Conservation (phyloP, 805 yeast genomes). For the Danielia oregonensis region DNA sequence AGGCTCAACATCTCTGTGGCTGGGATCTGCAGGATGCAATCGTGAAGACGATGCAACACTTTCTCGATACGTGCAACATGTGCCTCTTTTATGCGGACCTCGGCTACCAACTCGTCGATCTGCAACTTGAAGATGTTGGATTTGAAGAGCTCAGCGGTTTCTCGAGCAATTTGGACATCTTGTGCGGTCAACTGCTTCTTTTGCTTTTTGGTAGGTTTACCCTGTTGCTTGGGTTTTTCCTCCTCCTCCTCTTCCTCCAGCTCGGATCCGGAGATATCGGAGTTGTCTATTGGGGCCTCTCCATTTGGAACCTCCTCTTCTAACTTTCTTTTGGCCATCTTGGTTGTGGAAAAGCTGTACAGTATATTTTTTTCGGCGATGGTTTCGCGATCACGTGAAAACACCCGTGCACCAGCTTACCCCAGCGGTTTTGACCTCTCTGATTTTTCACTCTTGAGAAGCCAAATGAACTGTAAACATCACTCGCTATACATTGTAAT, state of each 20-base stretch:
- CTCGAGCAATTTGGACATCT: slow-evolving; percentile 88
- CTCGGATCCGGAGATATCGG: slow-evolving; percentile 1
- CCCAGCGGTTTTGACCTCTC: too few species aligned
- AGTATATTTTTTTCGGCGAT: too few species aligned
- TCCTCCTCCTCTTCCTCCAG: slow-evolving; percentile 8
- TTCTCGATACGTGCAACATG: slow-evolving; percentile 66
- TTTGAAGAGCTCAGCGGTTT: slow-evolving; percentile 90
- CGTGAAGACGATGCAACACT: slow-evolving; percentile 70
- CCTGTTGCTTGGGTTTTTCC: slow-evolving; percentile 5
- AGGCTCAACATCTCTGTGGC: slow-evolving; percentile 45
- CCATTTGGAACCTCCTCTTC: slow-evolving; percentile 7
- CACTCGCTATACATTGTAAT: too few species aligned
- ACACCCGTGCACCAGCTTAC: too few species aligned
- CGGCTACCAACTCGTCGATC: slow-evolving; percentile 85
- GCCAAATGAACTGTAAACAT: too few species aligned
- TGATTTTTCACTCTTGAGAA: too few species aligned
- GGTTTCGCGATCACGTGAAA: too few species aligned
- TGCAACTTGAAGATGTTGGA: slow-evolving; percentile 94
- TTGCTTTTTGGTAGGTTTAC: slow-evolving; percentile 31
- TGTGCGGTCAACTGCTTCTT: slow-evolving; percentile 55
- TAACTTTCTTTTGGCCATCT: slow-evolving; percentile 27
- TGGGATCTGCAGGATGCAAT: slow-evolving; percentile 62
- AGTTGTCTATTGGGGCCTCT: not conserved
- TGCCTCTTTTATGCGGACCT: slow-evolving; percentile 69
- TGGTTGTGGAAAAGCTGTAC: too few species aligned